phyloP scores from a whole-genome alignment of 768 basidiomycete genomes.

The Dacryopinax spathularia region DNA sequence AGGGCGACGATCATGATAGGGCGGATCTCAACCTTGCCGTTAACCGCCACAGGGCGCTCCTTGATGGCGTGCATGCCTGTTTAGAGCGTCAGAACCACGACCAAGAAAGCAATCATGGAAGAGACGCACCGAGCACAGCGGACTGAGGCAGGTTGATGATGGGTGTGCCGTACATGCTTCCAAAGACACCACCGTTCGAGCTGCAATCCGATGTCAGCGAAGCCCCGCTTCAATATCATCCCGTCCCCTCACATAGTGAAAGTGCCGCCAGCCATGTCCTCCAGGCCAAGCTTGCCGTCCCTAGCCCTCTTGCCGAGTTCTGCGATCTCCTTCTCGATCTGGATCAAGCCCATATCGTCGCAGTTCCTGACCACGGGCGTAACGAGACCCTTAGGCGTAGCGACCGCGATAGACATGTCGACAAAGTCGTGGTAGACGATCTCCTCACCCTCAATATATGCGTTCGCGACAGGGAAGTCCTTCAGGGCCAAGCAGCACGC shows the following conservation, averaged over 20 bases:
- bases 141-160: slow-evolving; percentile 96
- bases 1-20: slow-evolving; percentile 92
- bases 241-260: slow-evolving; percentile 72
- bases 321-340: slow-evolving; percentile 88
- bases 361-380: slow-evolving; percentile 90
- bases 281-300: slow-evolving; percentile 86
- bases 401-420: slow-evolving; percentile 89
- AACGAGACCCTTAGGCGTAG: slow-evolving; percentile 93
- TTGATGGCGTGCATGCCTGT: slow-evolving; percentile 90
- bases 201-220: slow-evolving; percentile 29
- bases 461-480: slow-evolving; percentile 90
- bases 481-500: slow-evolving; percentile 71
- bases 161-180: slow-evolving; percentile 92
- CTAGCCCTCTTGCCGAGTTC: slow-evolving; percentile 85
- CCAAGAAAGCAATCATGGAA: not conserved
- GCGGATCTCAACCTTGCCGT: slow-evolving; percentile 90
- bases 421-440: slow-evolving; percentile 88
- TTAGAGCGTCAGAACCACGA: not conserved
- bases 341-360: slow-evolving; percentile 71
- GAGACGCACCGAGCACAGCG: slow-evolving; percentile 63
- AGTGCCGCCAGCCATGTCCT: slow-evolving; percentile 97
- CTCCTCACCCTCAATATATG: slow-evolving; percentile 84
- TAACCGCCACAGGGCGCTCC: slow-evolving; percentile 75
- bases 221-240: not conserved
- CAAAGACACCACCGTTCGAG: slow-evolving; percentile 98